These are phyloP conservation scores for Berberis thunbergii DNA, from an alignment of 164 flowering plant genomes.

Conservation along the genomic window DNA sequence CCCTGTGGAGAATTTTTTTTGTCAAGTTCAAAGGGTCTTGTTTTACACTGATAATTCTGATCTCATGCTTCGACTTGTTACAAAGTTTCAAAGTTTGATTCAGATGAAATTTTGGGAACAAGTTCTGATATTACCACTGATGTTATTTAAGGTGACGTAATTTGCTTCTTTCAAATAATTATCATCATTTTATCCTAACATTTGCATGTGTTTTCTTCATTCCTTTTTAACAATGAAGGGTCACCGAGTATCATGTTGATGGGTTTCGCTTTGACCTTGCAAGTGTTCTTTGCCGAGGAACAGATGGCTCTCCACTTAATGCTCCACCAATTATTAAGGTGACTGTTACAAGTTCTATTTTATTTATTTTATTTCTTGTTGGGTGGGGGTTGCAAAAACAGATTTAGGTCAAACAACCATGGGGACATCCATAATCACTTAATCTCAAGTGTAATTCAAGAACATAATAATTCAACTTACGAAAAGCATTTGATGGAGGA, in stretches of 20 bases:
- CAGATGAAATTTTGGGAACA: too few species aligned
- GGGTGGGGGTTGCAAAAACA: neutral
- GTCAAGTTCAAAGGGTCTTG: too few species aligned
- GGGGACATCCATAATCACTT: too few species aligned
- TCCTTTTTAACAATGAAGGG: constrained; percentile 38
- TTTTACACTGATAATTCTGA: too few species aligned
- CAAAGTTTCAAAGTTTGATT: too few species aligned
- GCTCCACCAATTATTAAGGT: constrained; percentile 89
- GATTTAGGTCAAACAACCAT: too few species aligned
- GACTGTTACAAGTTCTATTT: constrained; percentile 5
- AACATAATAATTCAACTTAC: too few species aligned
- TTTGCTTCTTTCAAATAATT: neutral
- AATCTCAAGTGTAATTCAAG: too few species aligned
- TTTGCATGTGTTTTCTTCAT: neutral
- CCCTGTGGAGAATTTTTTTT: too few species aligned
- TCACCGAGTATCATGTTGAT: constrained; percentile 87
- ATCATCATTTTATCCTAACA: neutral
- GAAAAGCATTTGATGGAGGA: too few species aligned
- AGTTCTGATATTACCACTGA: too few species aligned
- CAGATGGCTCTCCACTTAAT: constrained; percentile 83
- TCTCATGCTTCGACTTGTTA: too few species aligned
- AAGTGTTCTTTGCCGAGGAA: constrained; percentile 93
- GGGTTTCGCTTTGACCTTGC: constrained; percentile 98
- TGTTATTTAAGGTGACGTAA: neutral
- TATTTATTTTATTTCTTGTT: neutral